A percentile compares a stretch with the other conserved stretches of the same genome.
Evolutionary conservation across 2,329 filamentous ascomycete species (phyloP).

Genomic region (Sclerotinia glacialis): DNA sequence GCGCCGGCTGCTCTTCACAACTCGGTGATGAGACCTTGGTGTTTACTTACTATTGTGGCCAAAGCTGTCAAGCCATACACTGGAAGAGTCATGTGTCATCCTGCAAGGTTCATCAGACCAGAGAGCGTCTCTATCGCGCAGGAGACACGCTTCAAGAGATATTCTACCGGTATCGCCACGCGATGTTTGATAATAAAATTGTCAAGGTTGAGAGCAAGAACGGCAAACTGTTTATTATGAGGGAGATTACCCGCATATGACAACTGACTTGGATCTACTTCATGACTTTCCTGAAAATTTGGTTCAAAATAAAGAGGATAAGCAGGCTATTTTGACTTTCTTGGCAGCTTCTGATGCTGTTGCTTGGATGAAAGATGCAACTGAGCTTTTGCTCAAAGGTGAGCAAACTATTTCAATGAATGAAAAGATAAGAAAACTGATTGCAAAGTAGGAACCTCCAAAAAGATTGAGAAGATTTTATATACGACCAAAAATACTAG

Average conservation of each 20-base stretch:
- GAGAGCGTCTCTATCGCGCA: slow-evolving; percentile 14
- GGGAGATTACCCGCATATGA: not conserved
- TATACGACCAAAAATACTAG: not conserved
- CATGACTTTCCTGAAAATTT: not conserved
- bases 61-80: slow-evolving; percentile 14
- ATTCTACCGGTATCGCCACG: slow-evolving; percentile 21
- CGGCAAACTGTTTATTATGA: not conserved
- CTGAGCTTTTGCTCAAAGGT: not conserved
- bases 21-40: not conserved
- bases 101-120: slow-evolving; percentile 4
- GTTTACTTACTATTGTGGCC: slow-evolving; percentile 14
- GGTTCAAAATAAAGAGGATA: not conserved
- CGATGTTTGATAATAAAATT: slow-evolving; percentile 19
- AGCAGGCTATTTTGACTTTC: not conserved
- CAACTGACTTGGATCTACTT: not conserved
- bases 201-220: slow-evolving; percentile 19
- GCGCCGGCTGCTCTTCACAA: not conserved
- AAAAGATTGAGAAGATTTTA: slow-evolving; percentile 13
- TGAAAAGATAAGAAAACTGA: too few relatives aligned
- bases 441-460: slow-evolving; percentile 4
- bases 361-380: not conserved
- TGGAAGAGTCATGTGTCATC: slow-evolving; percentile 5
- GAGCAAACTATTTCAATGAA: not conserved
- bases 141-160: slow-evolving; percentile 18
- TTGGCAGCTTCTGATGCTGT: not conserved